Conservation (phyloP, 1,284 basidiomycete species). For the Ustilago xerochloae region DNA sequence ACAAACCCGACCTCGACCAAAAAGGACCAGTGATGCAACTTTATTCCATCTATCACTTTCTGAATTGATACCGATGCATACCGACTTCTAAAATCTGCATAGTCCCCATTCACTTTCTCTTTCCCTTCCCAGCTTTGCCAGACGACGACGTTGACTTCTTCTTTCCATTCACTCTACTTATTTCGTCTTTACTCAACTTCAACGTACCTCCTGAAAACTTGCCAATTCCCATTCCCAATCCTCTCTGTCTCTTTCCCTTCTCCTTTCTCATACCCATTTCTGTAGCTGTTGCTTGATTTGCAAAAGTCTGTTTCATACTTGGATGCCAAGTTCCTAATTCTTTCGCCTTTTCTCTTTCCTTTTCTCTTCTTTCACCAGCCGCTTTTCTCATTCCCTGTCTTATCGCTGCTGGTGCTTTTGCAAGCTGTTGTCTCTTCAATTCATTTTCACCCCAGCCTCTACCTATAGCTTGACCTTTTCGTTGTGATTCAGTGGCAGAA, state of each 20-base stretch:
- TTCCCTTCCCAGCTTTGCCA: conserved; percentile 17
- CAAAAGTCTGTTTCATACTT: conserved; percentile 46
- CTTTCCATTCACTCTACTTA: conserved; percentile 55
- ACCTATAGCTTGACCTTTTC: conserved; percentile 49
- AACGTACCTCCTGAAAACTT: conserved; percentile 60
- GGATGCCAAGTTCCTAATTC: conserved; percentile 66
- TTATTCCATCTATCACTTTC: too few species aligned
- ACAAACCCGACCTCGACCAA: too few species aligned
- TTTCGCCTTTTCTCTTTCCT: conserved; percentile 60
- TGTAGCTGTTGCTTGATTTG: conserved; percentile 48
- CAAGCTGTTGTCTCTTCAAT: conserved; percentile 54
- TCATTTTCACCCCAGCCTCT: conserved; percentile 60
- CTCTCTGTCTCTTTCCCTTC: conserved; percentile 49
- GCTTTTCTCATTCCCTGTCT: conserved; percentile 56
- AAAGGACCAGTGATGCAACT: too few species aligned
- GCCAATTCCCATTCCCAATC: conserved; percentile 64
- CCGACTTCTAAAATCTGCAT: too few species aligned
- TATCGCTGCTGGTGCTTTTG: conserved; percentile 59
- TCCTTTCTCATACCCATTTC: conserved; percentile 54
- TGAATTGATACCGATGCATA: too few species aligned
- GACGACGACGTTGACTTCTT: conserved; percentile 8
- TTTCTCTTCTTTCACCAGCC: conserved; percentile 57
- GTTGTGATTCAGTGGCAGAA: conserved; percentile 42
- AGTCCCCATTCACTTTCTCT: conserved; percentile 17
- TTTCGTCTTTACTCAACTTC: conserved; percentile 53